Conservation (phyloP, 169 alveolate genomes). For the Plasmodium reichenowi region DNA sequence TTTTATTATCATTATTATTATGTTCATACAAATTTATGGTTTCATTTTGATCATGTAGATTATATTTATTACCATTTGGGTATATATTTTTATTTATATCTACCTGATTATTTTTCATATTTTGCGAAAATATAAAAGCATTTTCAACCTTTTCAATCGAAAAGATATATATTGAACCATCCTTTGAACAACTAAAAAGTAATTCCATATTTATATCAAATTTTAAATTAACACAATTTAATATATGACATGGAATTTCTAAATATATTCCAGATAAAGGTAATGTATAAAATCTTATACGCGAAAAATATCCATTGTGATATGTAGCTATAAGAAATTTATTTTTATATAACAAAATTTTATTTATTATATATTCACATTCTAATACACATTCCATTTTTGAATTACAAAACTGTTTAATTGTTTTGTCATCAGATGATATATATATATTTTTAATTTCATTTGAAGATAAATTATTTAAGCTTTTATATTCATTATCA, state of each 20-base stretch:
- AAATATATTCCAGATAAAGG: constrained; percentile 63
- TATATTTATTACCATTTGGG: background rate
- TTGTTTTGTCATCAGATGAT: constrained; percentile 73
- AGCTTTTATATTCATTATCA: constrained; percentile 55
- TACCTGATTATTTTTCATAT: background rate
- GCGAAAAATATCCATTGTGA: constrained; percentile 65
- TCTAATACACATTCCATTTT: constrained; percentile 60
- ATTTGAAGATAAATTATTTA: constrained; percentile 17
- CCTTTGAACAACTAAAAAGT: constrained; percentile 67
- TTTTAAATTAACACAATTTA: constrained; percentile 58
- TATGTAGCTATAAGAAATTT: constrained; percentile 50
- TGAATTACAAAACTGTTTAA: constrained; percentile 60
- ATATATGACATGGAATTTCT: constrained; percentile 74
- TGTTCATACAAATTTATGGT: background rate
- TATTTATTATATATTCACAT: constrained; percentile 42
- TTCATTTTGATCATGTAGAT: background rate
- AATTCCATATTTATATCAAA: constrained; percentile 39
- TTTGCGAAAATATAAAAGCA: background rate
- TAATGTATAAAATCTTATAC: constrained; percentile 56
- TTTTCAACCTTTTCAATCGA: constrained; percentile 47
- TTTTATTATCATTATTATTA: background rate
- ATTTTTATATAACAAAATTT: constrained; percentile 65
- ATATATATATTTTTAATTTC: constrained; percentile 53
- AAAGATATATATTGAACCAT: constrained; percentile 65
- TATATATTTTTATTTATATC: background rate